phyloP scores from a whole-genome alignment of 2,329 filamentous ascomycete species.

The Fusarium veterinarium region DNA sequence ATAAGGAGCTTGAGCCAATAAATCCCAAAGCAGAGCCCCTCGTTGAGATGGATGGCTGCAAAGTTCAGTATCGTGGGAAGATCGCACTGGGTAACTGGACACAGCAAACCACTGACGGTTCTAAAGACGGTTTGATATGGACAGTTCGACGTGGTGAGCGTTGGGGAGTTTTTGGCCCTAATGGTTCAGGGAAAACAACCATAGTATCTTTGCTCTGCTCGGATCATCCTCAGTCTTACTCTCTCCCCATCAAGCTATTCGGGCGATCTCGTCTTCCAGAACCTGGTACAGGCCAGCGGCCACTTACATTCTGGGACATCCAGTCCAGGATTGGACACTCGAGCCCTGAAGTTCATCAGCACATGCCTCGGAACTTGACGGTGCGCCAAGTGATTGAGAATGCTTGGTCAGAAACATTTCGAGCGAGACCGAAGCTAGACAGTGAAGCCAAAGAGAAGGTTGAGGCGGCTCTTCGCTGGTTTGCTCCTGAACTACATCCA shows the following conservation, averaged over 20 bases:
- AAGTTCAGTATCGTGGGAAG: constrained; percentile 82
- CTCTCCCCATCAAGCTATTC: constrained; percentile 87
- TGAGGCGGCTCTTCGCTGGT: constrained; percentile 78
- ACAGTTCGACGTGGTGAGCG: constrained; percentile 84
- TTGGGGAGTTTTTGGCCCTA: constrained; percentile 93
- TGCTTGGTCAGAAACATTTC: constrained; percentile 91
- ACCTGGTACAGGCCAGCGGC: constrained; percentile 71
- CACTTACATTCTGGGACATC: constrained; percentile 92
- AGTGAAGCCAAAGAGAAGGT: constrained; percentile 68
- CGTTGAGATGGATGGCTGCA: constrained; percentile 88
- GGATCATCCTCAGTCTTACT: constrained; percentile 95
- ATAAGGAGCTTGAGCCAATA: constrained; percentile 36
- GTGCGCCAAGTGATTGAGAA: constrained; percentile 82
- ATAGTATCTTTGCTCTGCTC: constrained; percentile 92
- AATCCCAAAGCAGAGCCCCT: constrained; percentile 70
- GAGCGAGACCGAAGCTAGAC: constrained; percentile 74
- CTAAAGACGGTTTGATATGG: constrained; percentile 78
- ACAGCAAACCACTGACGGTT: constrained; percentile 63
- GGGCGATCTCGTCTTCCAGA: constrained; percentile 83
- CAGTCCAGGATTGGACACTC: constrained; percentile 92
- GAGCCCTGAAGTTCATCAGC: constrained; percentile 91
- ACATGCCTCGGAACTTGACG: constrained; percentile 84
- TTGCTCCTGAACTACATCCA: constrained; percentile 81
- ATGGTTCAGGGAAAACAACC: constrained; percentile 96
- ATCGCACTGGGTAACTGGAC: constrained; percentile 84